Percentiles rank a stretch among this genome's conserved stretches.
phyloP scores from a whole-genome alignment of 768 basidiomycete genomes.

The Cystoderma amianthinum region DNA sequence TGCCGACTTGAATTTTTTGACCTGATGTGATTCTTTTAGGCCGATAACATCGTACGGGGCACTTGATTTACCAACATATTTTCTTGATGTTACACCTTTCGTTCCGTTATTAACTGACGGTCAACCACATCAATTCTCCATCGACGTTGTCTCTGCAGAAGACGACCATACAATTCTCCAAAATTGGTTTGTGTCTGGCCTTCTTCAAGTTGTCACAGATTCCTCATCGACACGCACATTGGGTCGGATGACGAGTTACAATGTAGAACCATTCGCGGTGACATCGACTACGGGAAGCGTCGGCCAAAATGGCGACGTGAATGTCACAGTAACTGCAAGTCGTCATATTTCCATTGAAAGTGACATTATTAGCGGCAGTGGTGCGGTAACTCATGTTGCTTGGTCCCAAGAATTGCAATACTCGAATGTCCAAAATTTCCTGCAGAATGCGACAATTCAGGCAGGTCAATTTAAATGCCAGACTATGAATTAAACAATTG shows the following conservation, averaged over 20 bases:
- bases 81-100: constrained; percentile 74
- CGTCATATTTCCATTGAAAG: constrained; percentile 55
- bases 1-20: no score
- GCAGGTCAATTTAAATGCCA: no score
- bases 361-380: constrained; percentile 55
- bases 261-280: constrained; percentile 49
- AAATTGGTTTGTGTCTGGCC: constrained; percentile 77
- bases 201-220: constrained; percentile 63
- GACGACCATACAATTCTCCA: constrained; percentile 53
- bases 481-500: not conserved
- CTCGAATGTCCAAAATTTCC: constrained; percentile 56
- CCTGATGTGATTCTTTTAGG: constrained; percentile 17
- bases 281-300: constrained; percentile 39
- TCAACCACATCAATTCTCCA: constrained; percentile 58
- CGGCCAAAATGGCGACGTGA: constrained; percentile 38
- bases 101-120: constrained; percentile 64
- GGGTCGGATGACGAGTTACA: constrained; percentile 56
- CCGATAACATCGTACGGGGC: constrained; percentile 76
- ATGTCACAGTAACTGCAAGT: constrained; percentile 55
- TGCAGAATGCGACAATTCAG: constrained; percentile 36
- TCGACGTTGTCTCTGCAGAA: constrained; percentile 72
- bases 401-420: constrained; percentile 59
- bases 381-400: constrained; percentile 42
- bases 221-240: constrained; percentile 55
- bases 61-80: constrained; percentile 72